These are phyloP conservation scores for Lachnellula hyalina DNA, from an alignment of 2,329 filamentous ascomycete genomes.

Conservation along the genomic window DNA sequence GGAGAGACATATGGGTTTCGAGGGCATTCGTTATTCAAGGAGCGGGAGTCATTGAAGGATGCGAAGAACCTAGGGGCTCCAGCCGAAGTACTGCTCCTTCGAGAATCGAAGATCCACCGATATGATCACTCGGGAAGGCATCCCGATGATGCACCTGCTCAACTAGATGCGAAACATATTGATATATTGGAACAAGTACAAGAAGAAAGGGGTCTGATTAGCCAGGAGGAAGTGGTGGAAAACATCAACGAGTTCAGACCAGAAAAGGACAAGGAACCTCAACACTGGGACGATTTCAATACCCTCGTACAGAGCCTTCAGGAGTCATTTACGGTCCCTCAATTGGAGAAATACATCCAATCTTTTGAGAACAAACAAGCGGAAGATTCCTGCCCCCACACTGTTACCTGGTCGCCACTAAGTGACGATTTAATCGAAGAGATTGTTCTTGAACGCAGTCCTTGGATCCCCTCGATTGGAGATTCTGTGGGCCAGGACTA, in stretches of 20 bases:
- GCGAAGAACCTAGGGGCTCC: constrained; percentile 21
- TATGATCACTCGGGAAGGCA: constrained; percentile 3
- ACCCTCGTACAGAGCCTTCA: constrained; percentile 23
- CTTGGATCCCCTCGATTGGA: constrained; percentile 28
- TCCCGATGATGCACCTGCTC: neutral
- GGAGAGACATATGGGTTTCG: constrained; percentile 18
- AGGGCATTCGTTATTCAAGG: constrained; percentile 18
- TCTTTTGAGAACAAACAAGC: constrained; percentile 4
- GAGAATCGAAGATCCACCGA: constrained; percentile 21
- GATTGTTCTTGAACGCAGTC: constrained; percentile 16
- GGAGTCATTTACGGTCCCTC: constrained; percentile 26
- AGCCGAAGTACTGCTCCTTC: constrained; percentile 29
- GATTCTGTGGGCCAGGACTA: constrained; percentile 19
- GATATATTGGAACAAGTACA: constrained; percentile 28
- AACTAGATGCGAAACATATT: constrained; percentile 15
- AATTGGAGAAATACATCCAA: constrained; percentile 27
- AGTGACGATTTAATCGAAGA: neutral
- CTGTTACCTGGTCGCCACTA: neutral
- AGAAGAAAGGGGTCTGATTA: constrained; percentile 26
- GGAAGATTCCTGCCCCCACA: neutral
- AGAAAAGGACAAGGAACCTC: constrained; percentile 6
- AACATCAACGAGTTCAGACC: constrained; percentile 30
- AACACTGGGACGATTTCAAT: constrained; percentile 25
- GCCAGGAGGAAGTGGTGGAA: constrained; percentile 22
- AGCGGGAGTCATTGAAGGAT: constrained; percentile 15